Evolutionary conservation across 2,329 filamentous ascomycete species (phyloP), one percentile per base, ranked within the genome.

Genomic region (Fusarium pseudonygamai): DNA sequence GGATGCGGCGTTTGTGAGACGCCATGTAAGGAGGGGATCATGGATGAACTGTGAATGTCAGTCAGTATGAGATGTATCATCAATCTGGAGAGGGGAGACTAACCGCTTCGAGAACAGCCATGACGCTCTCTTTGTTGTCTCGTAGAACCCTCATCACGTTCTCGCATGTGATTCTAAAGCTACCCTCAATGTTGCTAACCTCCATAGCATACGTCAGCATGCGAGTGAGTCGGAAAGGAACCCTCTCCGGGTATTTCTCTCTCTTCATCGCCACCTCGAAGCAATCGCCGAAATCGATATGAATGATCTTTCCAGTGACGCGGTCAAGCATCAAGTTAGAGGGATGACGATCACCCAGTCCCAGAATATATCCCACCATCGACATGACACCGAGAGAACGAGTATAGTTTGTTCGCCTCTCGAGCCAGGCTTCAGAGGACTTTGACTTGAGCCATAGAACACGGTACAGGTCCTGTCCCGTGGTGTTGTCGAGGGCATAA

Each of bases 141-240:
- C 96, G 88, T 74, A 99, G 86, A 20, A 99, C 95, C 69, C 96
- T 91, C 96, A 99, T 99, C 57, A 98, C 96, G 77, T 97, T 95
- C 84, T 99, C 97, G 78, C 96, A 99, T 11, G 96, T 98, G 65
- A 97, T 98, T 69, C 97, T 91, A 87, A 97, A 99, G 83, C 94
- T 97, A 77, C 96, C 96, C 83, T 99, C 96, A 75, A 99, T 99
- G 80, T 99, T 99, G 88, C 95, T 98, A 63, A 99, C 96, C 84
- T 99, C 96, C 96, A 99, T 99, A 28, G 97, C 97, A 80, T 98
- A 99, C 1, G 97, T 99, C 83, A 99, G 90, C 96, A 99, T 99
- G 75, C 96, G 91, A 6, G 96, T 99, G 53, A 99, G 87, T 65
- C 97, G 92, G 93, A 99, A 99, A 0, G 96, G 97, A 66, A 99